Conservation (phyloP, 805 yeast species). For the Saitoella complicata region DNA sequence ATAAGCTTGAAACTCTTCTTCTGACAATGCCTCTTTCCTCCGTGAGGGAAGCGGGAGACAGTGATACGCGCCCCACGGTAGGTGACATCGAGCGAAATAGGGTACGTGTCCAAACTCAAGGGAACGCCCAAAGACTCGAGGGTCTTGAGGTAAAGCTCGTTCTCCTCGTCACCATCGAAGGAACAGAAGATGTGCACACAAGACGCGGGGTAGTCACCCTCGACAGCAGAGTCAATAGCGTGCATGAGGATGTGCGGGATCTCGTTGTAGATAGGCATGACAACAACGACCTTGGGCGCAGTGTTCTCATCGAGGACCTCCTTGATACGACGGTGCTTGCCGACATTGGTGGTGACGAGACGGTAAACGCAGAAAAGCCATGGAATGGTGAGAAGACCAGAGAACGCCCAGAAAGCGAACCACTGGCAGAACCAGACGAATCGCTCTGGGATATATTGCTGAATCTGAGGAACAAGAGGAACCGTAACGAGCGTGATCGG, state of each 20-base stretch:
- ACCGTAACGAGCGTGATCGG: conserved; percentile 9
- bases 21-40: conserved; percentile 12
- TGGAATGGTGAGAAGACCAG: conserved; percentile 6
- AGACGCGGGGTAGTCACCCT: conserved; percentile 7
- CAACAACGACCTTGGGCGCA: conserved; percentile 11
- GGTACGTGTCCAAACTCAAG: conserved; percentile 6
- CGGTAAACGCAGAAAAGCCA: conserved; percentile 9
- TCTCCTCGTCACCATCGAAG: conserved; percentile 10
- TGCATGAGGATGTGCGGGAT: conserved; percentile 8
- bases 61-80: conserved; percentile 9
- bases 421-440: conserved; percentile 2
- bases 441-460: conserved; percentile 4
- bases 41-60: conserved; percentile 10
- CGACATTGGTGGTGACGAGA: conserved; percentile 4
- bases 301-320: conserved; percentile 1
- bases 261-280: conserved; percentile 11
- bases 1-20: conserved; percentile 8
- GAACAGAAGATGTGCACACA: conserved; percentile 10
- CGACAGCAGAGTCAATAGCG: conserved; percentile 10
- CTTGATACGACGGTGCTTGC: conserved; percentile 3
- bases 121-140: conserved; percentile 6
- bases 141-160: conserved; percentile 9
- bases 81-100: conserved; percentile 6
- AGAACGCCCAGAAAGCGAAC: conserved; percentile 7
- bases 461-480: conserved; percentile 7